A percentile compares a stretch with the other conserved stretches of the same genome.
phyloP scores from a whole-genome alignment of 352 stramenopile species.

The Phytophthora sp. region DNA sequence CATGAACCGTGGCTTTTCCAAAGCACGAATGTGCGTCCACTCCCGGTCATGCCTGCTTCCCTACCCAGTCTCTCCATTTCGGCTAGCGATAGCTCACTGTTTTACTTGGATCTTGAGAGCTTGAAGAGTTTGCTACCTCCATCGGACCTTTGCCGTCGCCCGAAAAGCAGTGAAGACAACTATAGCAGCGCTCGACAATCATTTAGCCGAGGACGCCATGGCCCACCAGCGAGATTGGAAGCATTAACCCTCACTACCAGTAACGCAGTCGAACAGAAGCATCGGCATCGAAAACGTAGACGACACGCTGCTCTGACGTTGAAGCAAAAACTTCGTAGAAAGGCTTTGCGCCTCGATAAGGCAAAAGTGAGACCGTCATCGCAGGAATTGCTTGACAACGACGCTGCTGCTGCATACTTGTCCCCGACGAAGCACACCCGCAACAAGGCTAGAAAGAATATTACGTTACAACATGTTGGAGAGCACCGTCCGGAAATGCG shows the following conservation, averaged over 20 bases:
- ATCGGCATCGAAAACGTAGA: slow-evolving; percentile 10
- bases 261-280: slow-evolving; percentile 3
- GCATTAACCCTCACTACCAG: slow-evolving; percentile 35
- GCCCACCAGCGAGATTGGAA: slow-evolving; percentile 45
- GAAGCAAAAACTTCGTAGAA: slow-evolving; percentile 40
- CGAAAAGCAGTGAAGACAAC: slow-evolving; percentile 25
- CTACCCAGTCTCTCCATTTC: slow-evolving; percentile 25
- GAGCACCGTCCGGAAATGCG: slow-evolving; percentile 1
- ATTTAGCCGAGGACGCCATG: slow-evolving; percentile 21
- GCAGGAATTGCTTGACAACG: slow-evolving; percentile 19
- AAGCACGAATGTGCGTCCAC: slow-evolving; percentile 46
- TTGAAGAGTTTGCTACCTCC: slow-evolving; percentile 64
- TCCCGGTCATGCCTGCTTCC: slow-evolving; percentile 16
- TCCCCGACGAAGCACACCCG: slow-evolving; percentile 1
- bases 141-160: slow-evolving; percentile 16
- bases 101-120: slow-evolving; percentile 73
- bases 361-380: slow-evolving; percentile 38
- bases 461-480: slow-evolving; percentile 2
- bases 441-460: slow-evolving; percentile 25
- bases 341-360: slow-evolving; percentile 52
- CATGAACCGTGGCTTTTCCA: slow-evolving; percentile 80
- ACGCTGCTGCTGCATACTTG: slow-evolving; percentile 12
- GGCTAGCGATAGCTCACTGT: slow-evolving; percentile 42
- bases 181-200: slow-evolving; percentile 1
- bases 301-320: slow-evolving; percentile 9